A percentile compares a stretch with the other conserved stretches of the same genome.
Evolutionary conservation across 176 grass and related monocot genomes (phyloP).

Genomic region (Lolium rigidum): DNA sequence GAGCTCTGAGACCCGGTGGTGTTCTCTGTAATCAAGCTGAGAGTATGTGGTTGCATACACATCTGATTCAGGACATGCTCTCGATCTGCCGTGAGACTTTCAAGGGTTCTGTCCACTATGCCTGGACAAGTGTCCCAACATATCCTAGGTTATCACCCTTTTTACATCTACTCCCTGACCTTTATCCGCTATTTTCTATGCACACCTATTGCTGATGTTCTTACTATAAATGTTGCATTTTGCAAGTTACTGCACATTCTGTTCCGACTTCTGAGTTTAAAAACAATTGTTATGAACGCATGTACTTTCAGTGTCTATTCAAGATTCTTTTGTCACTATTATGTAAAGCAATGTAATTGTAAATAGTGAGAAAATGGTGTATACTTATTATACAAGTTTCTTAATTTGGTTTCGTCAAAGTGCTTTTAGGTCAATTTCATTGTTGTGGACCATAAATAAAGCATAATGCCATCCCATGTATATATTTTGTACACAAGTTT

Average conservation of each 20-base stretch:
- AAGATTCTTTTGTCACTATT: not conserved
- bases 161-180: not conserved
- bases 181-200: not conserved
- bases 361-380: not conserved
- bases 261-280: not conserved
- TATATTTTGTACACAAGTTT: not conserved
- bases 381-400: not conserved
- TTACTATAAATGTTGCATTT: constrained; percentile 13
- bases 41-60: constrained; percentile 35
- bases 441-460: constrained; percentile 21
- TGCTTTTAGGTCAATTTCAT: not conserved
- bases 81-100: constrained; percentile 81
- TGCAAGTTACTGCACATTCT: constrained; percentile 8
- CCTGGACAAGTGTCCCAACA: constrained; percentile 96
- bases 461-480: not conserved
- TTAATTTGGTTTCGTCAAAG: not conserved
- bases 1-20: constrained; percentile 86
- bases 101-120: constrained; percentile 88
- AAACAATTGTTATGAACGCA: not conserved
- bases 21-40: constrained; percentile 89
- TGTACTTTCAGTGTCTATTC: constrained; percentile 8
- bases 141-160: constrained; percentile 80
- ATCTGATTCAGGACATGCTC: constrained; percentile 35
- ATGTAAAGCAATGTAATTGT: not conserved
- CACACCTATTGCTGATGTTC: not conserved